Evolutionary conservation across 805 yeast genomes (phyloP).

Genomic region (Wickerhamiella vanderwaltii): DNA sequence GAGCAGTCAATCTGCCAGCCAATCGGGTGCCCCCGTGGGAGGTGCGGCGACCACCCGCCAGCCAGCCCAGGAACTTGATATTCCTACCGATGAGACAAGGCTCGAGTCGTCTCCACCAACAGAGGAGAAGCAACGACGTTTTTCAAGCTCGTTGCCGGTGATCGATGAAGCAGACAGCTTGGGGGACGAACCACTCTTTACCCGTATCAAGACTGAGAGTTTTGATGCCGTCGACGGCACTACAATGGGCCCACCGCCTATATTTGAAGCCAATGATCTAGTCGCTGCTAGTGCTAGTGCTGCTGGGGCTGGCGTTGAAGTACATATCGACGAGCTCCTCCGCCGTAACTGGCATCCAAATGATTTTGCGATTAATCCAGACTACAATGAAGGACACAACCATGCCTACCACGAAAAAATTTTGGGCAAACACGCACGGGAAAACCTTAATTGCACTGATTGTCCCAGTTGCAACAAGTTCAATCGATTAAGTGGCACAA

Average conservation of each 20-base stretch:
- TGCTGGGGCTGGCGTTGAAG: background rate
- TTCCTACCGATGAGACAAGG: constrained; percentile 2
- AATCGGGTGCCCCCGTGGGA: too few relatives aligned
- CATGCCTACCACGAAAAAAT: constrained; percentile 29
- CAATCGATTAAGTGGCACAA: constrained; percentile 6
- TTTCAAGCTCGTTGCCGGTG: background rate
- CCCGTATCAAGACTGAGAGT: background rate
- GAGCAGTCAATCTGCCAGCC: too few relatives aligned
- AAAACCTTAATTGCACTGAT: constrained; percentile 29
- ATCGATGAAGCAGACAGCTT: background rate
- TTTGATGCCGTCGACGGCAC: background rate
- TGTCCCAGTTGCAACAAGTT: constrained; percentile 27
- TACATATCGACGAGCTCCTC: background rate
- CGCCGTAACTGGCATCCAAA: constrained; percentile 30
- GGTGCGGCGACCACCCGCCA: too few relatives aligned
- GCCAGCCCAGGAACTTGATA: too few relatives aligned
- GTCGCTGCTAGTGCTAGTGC: background rate
- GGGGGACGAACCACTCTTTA: background rate
- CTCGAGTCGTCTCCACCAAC: background rate
- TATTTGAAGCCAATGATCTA: too few relatives aligned
- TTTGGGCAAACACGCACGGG: constrained; percentile 28
- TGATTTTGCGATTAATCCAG: constrained; percentile 30
- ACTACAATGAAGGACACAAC: constrained; percentile 16
- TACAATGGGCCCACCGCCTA: background rate
- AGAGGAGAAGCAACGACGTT: background rate